These are phyloP conservation scores for Phytophthora crassamura DNA, from an alignment of 352 stramenopile genomes.

Conservation along the genomic window DNA sequence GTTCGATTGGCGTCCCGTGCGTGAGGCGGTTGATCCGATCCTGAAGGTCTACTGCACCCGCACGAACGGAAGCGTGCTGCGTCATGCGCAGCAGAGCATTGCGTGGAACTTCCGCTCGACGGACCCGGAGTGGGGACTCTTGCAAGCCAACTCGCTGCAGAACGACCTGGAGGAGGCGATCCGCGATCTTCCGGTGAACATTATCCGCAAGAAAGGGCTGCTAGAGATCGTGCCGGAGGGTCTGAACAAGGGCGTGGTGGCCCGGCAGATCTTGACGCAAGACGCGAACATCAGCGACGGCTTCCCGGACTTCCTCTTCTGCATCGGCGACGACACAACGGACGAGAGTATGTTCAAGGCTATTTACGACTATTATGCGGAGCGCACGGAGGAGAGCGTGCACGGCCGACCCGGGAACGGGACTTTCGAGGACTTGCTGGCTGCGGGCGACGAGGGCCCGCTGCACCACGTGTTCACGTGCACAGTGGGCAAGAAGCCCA, in stretches of 20 bases:
- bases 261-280: slow-evolving; percentile 94
- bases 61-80: slow-evolving; percentile 96
- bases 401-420: slow-evolving; percentile 49
- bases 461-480: slow-evolving; percentile 91
- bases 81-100: slow-evolving; percentile 94
- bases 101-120: slow-evolving; percentile 98
- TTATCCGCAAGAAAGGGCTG: slow-evolving; percentile 92
- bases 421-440: slow-evolving; percentile 29
- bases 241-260: slow-evolving; percentile 96
- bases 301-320: slow-evolving; percentile 96
- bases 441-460: slow-evolving; percentile 51
- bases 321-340: slow-evolving; percentile 96
- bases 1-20: slow-evolving; percentile 93
- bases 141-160: slow-evolving; percentile 95
- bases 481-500: slow-evolving; percentile 93
- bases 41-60: slow-evolving; percentile 95
- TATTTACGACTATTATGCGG: slow-evolving; percentile 92
- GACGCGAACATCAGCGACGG: slow-evolving; percentile 73
- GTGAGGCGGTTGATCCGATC: slow-evolving; percentile 92
- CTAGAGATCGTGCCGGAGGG: slow-evolving; percentile 96
- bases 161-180: slow-evolving; percentile 84
- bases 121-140: slow-evolving; percentile 96
- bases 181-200: slow-evolving; percentile 72
- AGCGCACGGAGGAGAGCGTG: slow-evolving; percentile 84
- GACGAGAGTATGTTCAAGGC: slow-evolving; percentile 98